Conservation (phyloP, 257 asterid genomes). For the Lycium barbarum region DNA sequence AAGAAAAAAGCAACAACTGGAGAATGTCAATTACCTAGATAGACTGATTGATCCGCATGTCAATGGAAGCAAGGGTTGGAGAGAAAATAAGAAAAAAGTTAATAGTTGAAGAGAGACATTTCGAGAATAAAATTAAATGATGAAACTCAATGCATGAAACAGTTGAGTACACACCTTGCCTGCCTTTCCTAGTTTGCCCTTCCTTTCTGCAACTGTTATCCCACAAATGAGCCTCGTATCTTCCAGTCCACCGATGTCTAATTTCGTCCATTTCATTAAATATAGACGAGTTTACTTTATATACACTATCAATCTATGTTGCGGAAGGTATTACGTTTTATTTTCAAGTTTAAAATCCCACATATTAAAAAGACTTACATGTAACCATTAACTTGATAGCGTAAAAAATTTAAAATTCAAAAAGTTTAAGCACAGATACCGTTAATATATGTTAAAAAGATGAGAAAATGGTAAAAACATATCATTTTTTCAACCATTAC, state of each 20-base stretch:
- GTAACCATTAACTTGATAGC: no score
- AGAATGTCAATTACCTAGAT: constrained; percentile 60
- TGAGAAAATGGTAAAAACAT: no score
- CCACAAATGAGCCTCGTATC: constrained; percentile 92
- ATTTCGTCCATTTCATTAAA: not conserved
- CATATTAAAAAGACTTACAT: no score
- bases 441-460: no score
- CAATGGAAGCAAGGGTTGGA: not conserved
- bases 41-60: constrained; percentile 46
- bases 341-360: no score
- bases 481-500: no score
- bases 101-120: not conserved
- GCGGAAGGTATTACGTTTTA: no score
- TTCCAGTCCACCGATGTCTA: constrained; percentile 92
- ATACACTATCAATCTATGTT: no score
- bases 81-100: constrained; percentile 21
- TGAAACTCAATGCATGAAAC: not conserved
- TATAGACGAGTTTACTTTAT: no score
- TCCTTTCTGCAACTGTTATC: constrained; percentile 84
- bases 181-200: constrained; percentile 91
- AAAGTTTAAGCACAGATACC: no score
- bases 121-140: not conserved
- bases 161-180: constrained; percentile 59
- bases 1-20: not conserved
- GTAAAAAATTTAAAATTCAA: no score